These are phyloP conservation scores for Lomentospora prolificans DNA, from an alignment of 2,329 filamentous ascomycete genomes.

Conservation along the genomic window DNA sequence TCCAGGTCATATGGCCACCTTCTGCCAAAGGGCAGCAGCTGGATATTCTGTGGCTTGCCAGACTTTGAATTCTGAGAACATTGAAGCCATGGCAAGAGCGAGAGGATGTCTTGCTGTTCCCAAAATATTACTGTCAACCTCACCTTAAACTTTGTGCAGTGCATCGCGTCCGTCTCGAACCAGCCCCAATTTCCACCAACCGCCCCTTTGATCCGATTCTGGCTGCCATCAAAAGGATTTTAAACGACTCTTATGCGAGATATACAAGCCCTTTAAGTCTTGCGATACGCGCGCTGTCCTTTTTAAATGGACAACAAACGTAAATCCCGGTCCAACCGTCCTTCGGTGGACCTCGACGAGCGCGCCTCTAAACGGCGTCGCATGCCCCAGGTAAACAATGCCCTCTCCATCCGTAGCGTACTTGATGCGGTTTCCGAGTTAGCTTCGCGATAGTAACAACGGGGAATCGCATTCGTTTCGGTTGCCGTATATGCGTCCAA, in stretches of 20 bases:
- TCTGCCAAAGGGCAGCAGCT: neutral
- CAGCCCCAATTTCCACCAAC: neutral
- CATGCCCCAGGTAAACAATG: constrained; percentile 35
- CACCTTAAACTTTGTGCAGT: constrained; percentile 1
- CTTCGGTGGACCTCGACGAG: constrained; percentile 36
- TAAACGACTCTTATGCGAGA: neutral
- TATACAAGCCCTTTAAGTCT: neutral
- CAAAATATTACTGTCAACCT: neutral
- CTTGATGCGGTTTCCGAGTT: constrained; percentile 8
- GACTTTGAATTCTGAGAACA: too few relatives aligned
- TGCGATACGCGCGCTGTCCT: constrained; percentile 11
- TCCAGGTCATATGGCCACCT: neutral
- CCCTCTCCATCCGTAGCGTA: constrained; percentile 11
- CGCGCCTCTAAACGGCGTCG: constrained; percentile 47
- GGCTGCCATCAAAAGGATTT: neutral
- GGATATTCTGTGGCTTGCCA: neutral
- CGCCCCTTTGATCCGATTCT: neutral
- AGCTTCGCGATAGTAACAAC: constrained; percentile 9
- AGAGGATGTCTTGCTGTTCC: neutral
- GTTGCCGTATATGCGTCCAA: too few relatives aligned
- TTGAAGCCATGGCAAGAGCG: too few relatives aligned
- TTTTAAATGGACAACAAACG: constrained; percentile 45
- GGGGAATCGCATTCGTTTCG: too few relatives aligned
- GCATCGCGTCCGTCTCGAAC: constrained; percentile 1
- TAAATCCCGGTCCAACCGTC: constrained; percentile 37